Conservation (phyloP, 306 rosid species). For the Quercus alba region DNA sequence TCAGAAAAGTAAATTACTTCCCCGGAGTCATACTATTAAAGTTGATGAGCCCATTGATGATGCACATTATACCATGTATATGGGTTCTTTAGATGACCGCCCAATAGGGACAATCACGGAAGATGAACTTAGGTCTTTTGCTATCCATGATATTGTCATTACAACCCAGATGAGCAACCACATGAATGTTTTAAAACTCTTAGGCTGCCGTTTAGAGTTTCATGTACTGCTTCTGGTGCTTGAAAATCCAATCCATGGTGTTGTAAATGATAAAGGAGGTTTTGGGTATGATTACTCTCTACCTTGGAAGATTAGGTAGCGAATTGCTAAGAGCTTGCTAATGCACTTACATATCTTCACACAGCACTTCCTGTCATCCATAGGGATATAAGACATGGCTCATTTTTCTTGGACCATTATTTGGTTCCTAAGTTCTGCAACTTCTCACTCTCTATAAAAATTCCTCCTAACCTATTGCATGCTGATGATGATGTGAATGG, state of each 20-base stretch:
- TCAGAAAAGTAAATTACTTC: background rate
- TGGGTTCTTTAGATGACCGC: background rate
- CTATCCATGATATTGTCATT: background rate
- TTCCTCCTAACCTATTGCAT: too few species aligned
- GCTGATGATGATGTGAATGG: too few species aligned
- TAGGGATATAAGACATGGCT: too few species aligned
- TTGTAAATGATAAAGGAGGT: background rate
- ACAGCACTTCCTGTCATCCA: too few species aligned
- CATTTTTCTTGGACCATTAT: too few species aligned
- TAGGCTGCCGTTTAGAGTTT: slow-evolving; percentile 7
- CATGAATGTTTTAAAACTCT: background rate
- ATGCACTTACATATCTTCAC: slow-evolving; percentile 4
- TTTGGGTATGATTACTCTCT: background rate
- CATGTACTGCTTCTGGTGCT: background rate
- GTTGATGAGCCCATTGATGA: background rate
- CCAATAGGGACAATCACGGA: background rate
- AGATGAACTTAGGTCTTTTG: background rate
- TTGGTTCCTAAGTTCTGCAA: too few species aligned
- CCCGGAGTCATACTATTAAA: too few species aligned
- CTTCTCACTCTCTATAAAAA: too few species aligned
- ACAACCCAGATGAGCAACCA: background rate
- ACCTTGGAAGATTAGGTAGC: slow-evolving; percentile 3
- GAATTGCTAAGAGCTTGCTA: background rate
- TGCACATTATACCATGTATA: background rate
- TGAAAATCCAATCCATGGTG: background rate